A percentile compares a stretch with the other conserved stretches of the same genome.
Conservation (phyloP, 257 asterid species). For the Salvia rosmarinus region DNA sequence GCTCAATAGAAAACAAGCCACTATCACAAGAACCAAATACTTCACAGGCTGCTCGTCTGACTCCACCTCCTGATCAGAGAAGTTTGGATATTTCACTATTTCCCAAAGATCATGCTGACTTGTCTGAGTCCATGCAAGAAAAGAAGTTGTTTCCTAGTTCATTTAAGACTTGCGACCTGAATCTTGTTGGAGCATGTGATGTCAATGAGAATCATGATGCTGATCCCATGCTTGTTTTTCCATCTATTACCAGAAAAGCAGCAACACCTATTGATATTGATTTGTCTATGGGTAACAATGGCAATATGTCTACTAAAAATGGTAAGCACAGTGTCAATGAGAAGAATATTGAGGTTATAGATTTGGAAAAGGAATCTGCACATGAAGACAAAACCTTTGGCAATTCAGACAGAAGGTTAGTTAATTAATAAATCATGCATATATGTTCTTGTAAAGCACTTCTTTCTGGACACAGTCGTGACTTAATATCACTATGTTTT, state of each 20-base stretch:
- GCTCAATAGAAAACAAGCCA: constrained; percentile 49
- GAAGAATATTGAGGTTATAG: constrained; percentile 83
- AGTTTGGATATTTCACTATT: constrained; percentile 52
- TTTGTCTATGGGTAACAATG: constrained; percentile 63
- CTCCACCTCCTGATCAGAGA: constrained; percentile 52
- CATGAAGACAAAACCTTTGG: constrained; percentile 57
- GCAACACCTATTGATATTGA: constrained; percentile 61
- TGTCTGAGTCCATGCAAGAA: constrained; percentile 58
- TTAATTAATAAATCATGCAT: constrained; percentile 24
- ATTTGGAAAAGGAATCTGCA: constrained; percentile 79
- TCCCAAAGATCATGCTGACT: constrained; percentile 46
- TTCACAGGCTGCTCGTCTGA: constrained; percentile 40
- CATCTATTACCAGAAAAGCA: constrained; percentile 46
- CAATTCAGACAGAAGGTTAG: constrained; percentile 68
- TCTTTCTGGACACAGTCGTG: background rate
- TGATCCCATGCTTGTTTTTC: constrained; percentile 47
- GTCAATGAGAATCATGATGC: constrained; percentile 53
- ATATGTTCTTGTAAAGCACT: background rate
- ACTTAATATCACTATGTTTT: background rate
- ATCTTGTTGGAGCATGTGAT: constrained; percentile 74
- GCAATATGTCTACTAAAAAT: constrained; percentile 42
- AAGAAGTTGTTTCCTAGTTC: constrained; percentile 70
- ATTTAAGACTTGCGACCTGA: constrained; percentile 86
- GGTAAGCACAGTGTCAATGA: constrained; percentile 48
- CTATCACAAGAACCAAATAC: constrained; percentile 47